Base-by-base conservation (phyloP, 148 eudicot species). In the Polygonum maritimum region DNA sequence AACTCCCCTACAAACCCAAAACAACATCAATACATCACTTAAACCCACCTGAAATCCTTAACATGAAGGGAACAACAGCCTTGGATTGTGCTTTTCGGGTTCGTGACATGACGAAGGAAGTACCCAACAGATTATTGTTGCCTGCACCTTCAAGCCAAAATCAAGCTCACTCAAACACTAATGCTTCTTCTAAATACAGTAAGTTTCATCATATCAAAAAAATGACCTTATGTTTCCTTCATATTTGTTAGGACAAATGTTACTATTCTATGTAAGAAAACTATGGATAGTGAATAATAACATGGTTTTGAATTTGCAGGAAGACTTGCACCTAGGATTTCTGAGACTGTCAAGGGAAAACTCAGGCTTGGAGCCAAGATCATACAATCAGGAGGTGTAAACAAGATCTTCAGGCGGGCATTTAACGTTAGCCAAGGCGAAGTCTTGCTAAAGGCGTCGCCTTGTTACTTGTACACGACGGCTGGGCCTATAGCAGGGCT, bases 401-500 rank as follows among this genome's bases (percentile, higher is more conserved):
- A 74, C 39, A 48, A 74, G 62, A 74, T 52, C 19, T 74, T 74
- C 63, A 31, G 60, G 38, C 38, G 62, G 3, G 44, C 38, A 26
- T 74, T 74, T 16, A 31, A 44, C 63, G 76, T 74, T 6, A 33
- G 45, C 36, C 44, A 74, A 74, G 65, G 76, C 39, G 76, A 74
- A 14, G 2, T 12, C 11, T 14, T 74, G 63, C 14, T 52, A 7
- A 74, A 74, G 76, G 76, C 76, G 16, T 74, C 62, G 5, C 62
- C 19, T 33, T 74, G 76, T 12, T 13, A 52, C 41, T 16, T 74
- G 63, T 74, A 5, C 5, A 74, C 76, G 10, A 74, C 76, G 2
- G 62, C 62, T 18, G 76, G 76, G 18, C 76, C 76, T 0, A 74
- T 52, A 4, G 60, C 76, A 13, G 63, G 76, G 16, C 21, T 74